A percentile compares a stretch with the other conserved stretches of the same genome.
These are phyloP conservation scores for Gautieria morchelliformis DNA, from an alignment of 768 basidiomycete genomes.

Conservation along the genomic window DNA sequence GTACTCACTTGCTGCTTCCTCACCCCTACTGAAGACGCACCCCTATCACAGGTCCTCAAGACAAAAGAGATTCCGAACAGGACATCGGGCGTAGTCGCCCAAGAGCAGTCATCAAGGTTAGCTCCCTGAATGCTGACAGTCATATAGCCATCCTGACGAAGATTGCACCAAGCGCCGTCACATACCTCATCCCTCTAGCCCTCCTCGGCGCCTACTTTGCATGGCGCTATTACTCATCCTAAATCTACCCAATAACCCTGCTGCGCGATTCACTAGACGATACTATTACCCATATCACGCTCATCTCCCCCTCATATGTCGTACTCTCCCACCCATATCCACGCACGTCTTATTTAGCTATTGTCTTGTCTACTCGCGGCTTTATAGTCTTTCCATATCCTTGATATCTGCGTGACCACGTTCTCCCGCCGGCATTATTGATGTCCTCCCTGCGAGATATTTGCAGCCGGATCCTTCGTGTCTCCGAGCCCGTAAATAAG, in stretches of 20 bases:
- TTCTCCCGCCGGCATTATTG: too few relatives aligned
- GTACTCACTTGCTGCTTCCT: constrained; percentile 17
- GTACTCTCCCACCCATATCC: background rate
- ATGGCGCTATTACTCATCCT: constrained; percentile 59
- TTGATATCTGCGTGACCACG: background rate
- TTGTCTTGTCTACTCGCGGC: background rate
- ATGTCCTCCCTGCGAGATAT: too few relatives aligned
- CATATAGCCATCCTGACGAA: background rate
- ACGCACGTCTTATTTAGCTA: background rate
- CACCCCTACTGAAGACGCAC: constrained; percentile 4
- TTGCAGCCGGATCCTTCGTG: too few relatives aligned
- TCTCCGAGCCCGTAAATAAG: too few relatives aligned
- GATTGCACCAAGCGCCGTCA: constrained; percentile 34
- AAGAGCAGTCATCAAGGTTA: background rate
- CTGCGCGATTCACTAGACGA: background rate
- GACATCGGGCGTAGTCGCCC: constrained; percentile 12
- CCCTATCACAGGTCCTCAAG: constrained; percentile 34
- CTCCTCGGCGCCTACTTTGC: constrained; percentile 81
- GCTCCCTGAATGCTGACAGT: background rate
- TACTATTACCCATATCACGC: background rate
- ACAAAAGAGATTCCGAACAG: constrained; percentile 40
- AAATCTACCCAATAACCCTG: background rate
- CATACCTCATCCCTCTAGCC: constrained; percentile 78
- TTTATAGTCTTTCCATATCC: background rate
- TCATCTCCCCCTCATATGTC: background rate